Percentiles rank a stretch among this genome's conserved stretches.
phyloP scores from a whole-genome alignment of 2,329 filamentous ascomycete genomes.

The Ophiosphaerella korrae region DNA sequence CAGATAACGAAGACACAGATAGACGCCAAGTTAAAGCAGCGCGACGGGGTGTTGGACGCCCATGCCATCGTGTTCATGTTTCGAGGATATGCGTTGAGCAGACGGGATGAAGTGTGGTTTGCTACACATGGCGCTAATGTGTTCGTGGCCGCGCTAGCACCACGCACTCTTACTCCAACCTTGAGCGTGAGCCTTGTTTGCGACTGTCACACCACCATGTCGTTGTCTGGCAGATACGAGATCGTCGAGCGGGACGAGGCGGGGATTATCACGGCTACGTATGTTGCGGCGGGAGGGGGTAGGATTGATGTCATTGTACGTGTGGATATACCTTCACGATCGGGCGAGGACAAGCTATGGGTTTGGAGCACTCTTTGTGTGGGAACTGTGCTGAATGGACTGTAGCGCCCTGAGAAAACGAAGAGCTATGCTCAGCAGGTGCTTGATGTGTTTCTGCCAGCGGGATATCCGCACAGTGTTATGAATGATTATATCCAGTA shows the following conservation, averaged over 20 bases:
- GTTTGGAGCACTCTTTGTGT: neutral
- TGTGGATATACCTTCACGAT: neutral
- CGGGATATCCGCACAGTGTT: constrained; percentile 87
- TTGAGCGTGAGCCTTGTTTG: too few relatives aligned
- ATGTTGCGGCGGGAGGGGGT: constrained; percentile 46
- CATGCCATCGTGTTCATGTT: too few relatives aligned
- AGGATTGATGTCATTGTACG: constrained; percentile 57
- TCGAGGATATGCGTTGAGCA: too few relatives aligned
- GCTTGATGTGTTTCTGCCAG: constrained; percentile 79
- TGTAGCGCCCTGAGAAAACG: constrained; percentile 6
- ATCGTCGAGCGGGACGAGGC: constrained; percentile 57
- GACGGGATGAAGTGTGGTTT: too few relatives aligned
- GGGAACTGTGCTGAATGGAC: neutral
- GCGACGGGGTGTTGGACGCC: too few relatives aligned
- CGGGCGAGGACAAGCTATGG: neutral
- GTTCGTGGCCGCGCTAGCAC: too few relatives aligned
- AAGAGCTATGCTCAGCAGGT: constrained; percentile 44
- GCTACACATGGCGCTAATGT: too few relatives aligned
- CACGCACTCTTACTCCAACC: too few relatives aligned
- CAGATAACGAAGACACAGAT: too few relatives aligned
- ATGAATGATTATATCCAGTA: constrained; percentile 81
- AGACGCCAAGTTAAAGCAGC: too few relatives aligned
- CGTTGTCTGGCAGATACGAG: constrained; percentile 3
- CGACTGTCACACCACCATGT: constrained; percentile 8
- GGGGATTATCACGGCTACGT: constrained; percentile 55